phyloP scores from a whole-genome alignment of 2,329 filamentous ascomycete genomes.

The Atkinsonella texensis region DNA sequence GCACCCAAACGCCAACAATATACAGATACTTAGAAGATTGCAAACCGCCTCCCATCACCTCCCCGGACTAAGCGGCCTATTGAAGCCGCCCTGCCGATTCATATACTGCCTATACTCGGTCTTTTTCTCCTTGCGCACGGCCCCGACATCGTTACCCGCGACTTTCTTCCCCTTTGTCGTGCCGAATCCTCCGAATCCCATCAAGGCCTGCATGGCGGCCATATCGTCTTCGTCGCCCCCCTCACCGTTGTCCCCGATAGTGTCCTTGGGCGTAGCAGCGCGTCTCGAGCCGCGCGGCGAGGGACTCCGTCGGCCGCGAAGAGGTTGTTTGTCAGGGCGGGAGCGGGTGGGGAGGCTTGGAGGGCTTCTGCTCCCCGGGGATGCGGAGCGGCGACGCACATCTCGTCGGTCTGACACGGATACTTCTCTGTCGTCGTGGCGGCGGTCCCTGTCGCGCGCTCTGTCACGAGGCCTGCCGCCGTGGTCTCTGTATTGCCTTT shows the following conservation, averaged over 20 bases:
- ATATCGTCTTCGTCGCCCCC: constrained; percentile 48
- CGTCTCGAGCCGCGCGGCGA: constrained; percentile 10
- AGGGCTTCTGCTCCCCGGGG: constrained; percentile 16
- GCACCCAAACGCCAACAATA: background rate
- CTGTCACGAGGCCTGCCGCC: constrained; percentile 9
- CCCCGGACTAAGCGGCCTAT: constrained; percentile 57
- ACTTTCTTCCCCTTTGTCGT: constrained; percentile 85
- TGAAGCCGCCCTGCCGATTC: constrained; percentile 74
- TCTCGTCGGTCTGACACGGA: constrained; percentile 14
- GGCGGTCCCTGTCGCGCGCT: constrained; percentile 17
- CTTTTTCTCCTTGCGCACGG: constrained; percentile 84
- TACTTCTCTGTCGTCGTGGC: constrained; percentile 15
- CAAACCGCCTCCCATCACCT: constrained; percentile 15
- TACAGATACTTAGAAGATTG: background rate
- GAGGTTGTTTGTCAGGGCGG: constrained; percentile 13
- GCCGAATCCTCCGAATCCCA: constrained; percentile 83
- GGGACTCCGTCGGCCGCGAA: constrained; percentile 2
- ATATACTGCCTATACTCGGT: constrained; percentile 96
- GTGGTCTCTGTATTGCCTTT: constrained; percentile 6
- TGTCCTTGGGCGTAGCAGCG: constrained; percentile 7
- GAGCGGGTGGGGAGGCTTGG: constrained; percentile 22
- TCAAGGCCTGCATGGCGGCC: constrained; percentile 66
- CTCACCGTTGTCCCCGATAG: constrained; percentile 19
- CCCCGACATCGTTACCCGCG: constrained; percentile 73
- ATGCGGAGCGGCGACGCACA: constrained; percentile 25